phyloP scores from a whole-genome alignment of 805 yeast genomes.

The Candida endomychidarum region DNA sequence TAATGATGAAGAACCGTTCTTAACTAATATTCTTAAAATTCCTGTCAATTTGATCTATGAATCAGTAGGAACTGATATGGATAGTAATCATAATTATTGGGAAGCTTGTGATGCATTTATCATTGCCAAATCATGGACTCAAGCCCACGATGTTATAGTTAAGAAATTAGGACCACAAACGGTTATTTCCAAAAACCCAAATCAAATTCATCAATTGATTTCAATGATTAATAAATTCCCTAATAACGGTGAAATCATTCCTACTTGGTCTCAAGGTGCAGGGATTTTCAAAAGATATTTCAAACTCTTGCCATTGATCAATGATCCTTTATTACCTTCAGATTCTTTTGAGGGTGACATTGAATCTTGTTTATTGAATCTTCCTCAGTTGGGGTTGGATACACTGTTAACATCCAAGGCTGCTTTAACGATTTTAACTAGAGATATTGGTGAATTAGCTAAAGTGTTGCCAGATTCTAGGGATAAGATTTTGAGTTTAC shows the following conservation, averaged over 20 bases:
- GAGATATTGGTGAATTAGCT: conserved; percentile 44
- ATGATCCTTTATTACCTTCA: not conserved
- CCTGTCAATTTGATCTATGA: conserved; percentile 52
- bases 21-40: conserved; percentile 43
- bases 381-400: conserved; percentile 39
- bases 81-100: conserved; percentile 50
- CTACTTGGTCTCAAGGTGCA: conserved; percentile 58
- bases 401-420: conserved; percentile 38
- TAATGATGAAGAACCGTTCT: conserved; percentile 30
- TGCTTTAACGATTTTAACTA: conserved; percentile 55
- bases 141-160: conserved; percentile 63
- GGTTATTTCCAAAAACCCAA: conserved; percentile 48
- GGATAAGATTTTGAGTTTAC: conserved; percentile 29
- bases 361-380: conserved; percentile 42
- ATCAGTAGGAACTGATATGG: conserved; percentile 59
- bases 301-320: conserved; percentile 21
- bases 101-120: conserved; percentile 62
- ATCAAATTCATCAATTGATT: conserved; percentile 36
- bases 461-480: conserved; percentile 20
- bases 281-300: conserved; percentile 57
- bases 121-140: conserved; percentile 56
- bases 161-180: conserved; percentile 69
- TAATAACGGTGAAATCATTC: conserved; percentile 32
- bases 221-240: conserved; percentile 47
- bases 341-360: conserved; percentile 16